Conservation (phyloP, 2,329 filamentous ascomycete species). For the Ophiognomonia clavigignenti-juglandacearum region DNA sequence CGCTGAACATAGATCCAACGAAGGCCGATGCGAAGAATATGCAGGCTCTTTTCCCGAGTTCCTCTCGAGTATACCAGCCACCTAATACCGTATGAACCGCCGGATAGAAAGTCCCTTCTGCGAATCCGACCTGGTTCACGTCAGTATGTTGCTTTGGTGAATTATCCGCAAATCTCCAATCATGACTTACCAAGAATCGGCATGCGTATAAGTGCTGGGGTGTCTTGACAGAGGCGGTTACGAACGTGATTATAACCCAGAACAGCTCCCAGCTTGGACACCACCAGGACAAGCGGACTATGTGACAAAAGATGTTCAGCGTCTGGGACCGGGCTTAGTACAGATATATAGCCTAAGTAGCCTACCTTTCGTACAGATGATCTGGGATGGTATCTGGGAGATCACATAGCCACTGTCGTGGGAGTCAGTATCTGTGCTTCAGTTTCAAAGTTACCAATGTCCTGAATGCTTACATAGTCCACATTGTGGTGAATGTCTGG, state of each 20-base stretch:
- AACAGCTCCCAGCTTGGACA: slow-evolving; percentile 17
- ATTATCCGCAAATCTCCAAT: neutral
- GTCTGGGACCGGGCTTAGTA: neutral
- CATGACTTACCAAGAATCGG: slow-evolving; percentile 11
- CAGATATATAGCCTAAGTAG: neutral
- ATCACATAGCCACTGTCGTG: slow-evolving; percentile 16
- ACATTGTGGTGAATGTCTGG: slow-evolving; percentile 17
- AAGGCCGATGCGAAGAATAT: slow-evolving; percentile 16
- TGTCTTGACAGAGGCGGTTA: slow-evolving; percentile 14
- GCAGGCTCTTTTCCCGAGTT: slow-evolving; percentile 15
- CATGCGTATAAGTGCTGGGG: slow-evolving; percentile 14
- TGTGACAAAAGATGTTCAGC: neutral
- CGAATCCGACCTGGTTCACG: slow-evolving; percentile 16
- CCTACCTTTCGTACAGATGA: slow-evolving; percentile 16
- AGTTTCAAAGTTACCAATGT: too few species aligned
- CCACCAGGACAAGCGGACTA: slow-evolving; percentile 17
- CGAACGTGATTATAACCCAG: slow-evolving; percentile 17
- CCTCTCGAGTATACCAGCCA: slow-evolving; percentile 16
- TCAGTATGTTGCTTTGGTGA: neutral
- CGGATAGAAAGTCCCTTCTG: slow-evolving; percentile 17
- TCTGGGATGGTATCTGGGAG: slow-evolving; percentile 16
- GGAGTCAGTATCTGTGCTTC: neutral
- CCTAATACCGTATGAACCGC: slow-evolving; percentile 16
- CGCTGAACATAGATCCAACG: slow-evolving; percentile 15
- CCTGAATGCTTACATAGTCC: slow-evolving; percentile 11